These are phyloP conservation scores for Colletotrichum sp. DNA, from an alignment of 2,329 filamentous ascomycete genomes.

Conservation along the genomic window DNA sequence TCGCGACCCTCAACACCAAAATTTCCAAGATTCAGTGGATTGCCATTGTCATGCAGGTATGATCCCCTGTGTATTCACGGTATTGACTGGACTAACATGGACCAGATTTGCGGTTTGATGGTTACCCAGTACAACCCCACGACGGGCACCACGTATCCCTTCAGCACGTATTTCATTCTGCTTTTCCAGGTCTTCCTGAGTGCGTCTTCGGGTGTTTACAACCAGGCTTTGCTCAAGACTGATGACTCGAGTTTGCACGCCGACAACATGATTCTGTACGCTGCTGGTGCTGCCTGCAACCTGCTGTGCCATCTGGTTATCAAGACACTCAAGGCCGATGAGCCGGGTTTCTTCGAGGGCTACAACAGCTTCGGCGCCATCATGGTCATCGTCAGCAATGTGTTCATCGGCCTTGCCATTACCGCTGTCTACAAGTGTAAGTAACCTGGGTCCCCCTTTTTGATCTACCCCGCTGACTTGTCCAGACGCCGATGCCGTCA, in stretches of 20 bases:
- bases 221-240: slow-evolving; percentile 36
- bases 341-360: slow-evolving; percentile 30
- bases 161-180: slow-evolving; percentile 34
- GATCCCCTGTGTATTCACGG: neutral
- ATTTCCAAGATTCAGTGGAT: slow-evolving; percentile 36
- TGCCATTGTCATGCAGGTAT: slow-evolving; percentile 34
- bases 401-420: slow-evolving; percentile 38
- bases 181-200: slow-evolving; percentile 35
- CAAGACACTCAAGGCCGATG: slow-evolving; percentile 27
- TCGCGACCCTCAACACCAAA: slow-evolving; percentile 27
- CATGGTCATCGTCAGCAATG: slow-evolving; percentile 36
- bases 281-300: slow-evolving; percentile 31
- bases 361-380: slow-evolving; percentile 30
- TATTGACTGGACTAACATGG: neutral
- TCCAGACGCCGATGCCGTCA: slow-evolving; percentile 36
- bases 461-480: neutral
- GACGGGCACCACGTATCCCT: slow-evolving; percentile 30
- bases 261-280: slow-evolving; percentile 37
- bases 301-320: slow-evolving; percentile 31
- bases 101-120: slow-evolving; percentile 32
- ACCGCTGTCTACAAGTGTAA: slow-evolving; percentile 38
- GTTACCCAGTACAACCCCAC: slow-evolving; percentile 34
- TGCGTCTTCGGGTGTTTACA: slow-evolving; percentile 36
- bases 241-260: slow-evolving; percentile 35
- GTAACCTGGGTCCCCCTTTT: neutral